phyloP scores from a whole-genome alignment of 176 grass and related monocot species.

The Carex kokanica region DNA sequence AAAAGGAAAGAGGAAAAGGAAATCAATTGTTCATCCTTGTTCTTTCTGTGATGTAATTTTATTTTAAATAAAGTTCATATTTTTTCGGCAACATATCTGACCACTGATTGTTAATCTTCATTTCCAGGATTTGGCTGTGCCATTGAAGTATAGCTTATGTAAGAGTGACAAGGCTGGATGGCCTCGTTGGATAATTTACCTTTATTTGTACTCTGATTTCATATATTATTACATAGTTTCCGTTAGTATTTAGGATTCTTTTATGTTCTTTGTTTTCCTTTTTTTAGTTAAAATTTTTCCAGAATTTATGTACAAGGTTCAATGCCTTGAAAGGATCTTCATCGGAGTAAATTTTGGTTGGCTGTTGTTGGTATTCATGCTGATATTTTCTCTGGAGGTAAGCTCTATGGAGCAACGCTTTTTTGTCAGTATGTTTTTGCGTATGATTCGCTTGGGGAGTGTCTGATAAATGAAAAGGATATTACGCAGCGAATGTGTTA shows the following conservation, averaged over 20 bases:
- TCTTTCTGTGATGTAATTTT: not conserved
- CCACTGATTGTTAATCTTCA: not conserved
- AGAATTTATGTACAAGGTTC: constrained; percentile 7
- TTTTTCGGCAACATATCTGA: not conserved
- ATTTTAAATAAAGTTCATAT: not conserved
- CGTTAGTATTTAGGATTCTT: constrained; percentile 19
- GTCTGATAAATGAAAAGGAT: not conserved
- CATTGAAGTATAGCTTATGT: constrained; percentile 16
- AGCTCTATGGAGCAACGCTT: not conserved
- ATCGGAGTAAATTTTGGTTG: no score
- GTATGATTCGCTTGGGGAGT: not conserved
- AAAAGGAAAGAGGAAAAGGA: not conserved
- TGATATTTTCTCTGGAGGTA: not conserved
- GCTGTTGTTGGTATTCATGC: no score
- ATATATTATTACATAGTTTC: constrained; percentile 13
- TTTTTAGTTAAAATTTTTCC: constrained; percentile 8
- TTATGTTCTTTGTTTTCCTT: not conserved
- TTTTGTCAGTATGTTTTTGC: not conserved
- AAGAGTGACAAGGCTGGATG: constrained; percentile 9
- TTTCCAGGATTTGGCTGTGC: constrained; percentile 1
- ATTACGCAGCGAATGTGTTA: not conserved
- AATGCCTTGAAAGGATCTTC: not conserved
- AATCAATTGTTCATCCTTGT: not conserved
- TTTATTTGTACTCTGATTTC: constrained; percentile 19
- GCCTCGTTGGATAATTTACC: not conserved